Evolutionary conservation across 495 filamentous ascomycete species (phyloP).

Genomic region (Thermothielavioides terrestris): DNA sequence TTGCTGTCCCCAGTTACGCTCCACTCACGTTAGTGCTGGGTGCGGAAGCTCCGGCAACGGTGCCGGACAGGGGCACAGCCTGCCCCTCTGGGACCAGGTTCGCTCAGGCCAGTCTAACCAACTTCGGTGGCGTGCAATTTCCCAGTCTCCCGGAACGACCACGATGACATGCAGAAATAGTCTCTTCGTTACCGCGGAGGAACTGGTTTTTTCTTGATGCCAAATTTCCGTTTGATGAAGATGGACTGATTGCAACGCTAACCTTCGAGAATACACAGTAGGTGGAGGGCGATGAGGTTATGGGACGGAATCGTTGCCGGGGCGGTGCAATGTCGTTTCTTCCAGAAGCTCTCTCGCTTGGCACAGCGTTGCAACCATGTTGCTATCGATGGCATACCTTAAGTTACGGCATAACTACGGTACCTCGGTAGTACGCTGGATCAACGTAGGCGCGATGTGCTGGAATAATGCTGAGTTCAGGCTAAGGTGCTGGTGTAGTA

Average conservation of each 20-base stretch:
- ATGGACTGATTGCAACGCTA: too few relatives aligned
- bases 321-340: not conserved
- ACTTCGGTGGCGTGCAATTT: constrained; percentile 7
- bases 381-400: not conserved
- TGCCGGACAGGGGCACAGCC: constrained; percentile 1
- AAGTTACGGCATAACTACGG: too few relatives aligned
- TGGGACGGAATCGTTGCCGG: too few relatives aligned
- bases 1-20: too few relatives aligned
- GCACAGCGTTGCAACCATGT: not conserved
- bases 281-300: too few relatives aligned
- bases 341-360: not conserved
- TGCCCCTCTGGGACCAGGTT: not conserved
- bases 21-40: not conserved
- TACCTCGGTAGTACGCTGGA: too few relatives aligned
- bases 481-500: too few relatives aligned
- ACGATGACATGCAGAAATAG: not conserved
- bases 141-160: constrained; percentile 2
- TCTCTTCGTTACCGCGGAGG: not conserved
- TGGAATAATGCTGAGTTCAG: not conserved
- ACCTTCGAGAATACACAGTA: too few relatives aligned
- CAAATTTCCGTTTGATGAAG: too few relatives aligned
- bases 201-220: too few relatives aligned
- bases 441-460: not conserved
- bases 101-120: not conserved
- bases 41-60: not conserved